Evolutionary conservation across 768 basidiomycete genomes (phyloP), one percentile per base, ranked within the genome.

Genomic region (Lentinula sp.): DNA sequence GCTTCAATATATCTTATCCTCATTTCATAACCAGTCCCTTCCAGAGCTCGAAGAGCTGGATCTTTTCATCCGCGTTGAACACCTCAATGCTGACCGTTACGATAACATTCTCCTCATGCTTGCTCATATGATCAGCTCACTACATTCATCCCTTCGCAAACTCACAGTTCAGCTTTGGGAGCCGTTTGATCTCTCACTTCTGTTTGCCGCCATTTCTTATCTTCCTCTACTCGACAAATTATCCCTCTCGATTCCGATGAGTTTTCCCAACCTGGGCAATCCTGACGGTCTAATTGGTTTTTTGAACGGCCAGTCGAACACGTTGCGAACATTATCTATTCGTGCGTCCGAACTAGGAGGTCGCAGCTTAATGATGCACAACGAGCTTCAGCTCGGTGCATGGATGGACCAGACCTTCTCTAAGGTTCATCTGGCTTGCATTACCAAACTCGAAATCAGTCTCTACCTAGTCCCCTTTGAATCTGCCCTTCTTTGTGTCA

Each of bases 291-390:
- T 80, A 15, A 65, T 73, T 5, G 55, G 67, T 6, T 77, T 81
- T 63, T 67, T 82, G 46, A 65, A 70, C 28, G 68, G 70, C 13
- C 76, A 81, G 59, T 66, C 70, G 16, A 57, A 61, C 6, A 74
- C 70, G 2, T 72, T 82, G 32, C 68, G 69, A 6, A 68, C 70
- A 15, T 74, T 82, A 15, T 68, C 72, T 8, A 67, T 82, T 15
- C 77, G 79, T 53, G 78, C 76, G 3, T 76, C 77, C 15, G 77
- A 80, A 60, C 75, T 73, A 61, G 73, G 75, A 37, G 75, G 77
- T 18, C 57, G 57, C 8, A 50, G 57, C n/a, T 33, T 59, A 4
- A 48, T 48, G 23, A 59, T 39, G 16, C 57, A 43, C 8, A 50
- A 48, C 12, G 57, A 59, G 13, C 10, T 37, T 18, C 57, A 46